Base-by-base conservation (phyloP, 106 monocot genomes). In the Apostasia shenzhenica region DNA sequence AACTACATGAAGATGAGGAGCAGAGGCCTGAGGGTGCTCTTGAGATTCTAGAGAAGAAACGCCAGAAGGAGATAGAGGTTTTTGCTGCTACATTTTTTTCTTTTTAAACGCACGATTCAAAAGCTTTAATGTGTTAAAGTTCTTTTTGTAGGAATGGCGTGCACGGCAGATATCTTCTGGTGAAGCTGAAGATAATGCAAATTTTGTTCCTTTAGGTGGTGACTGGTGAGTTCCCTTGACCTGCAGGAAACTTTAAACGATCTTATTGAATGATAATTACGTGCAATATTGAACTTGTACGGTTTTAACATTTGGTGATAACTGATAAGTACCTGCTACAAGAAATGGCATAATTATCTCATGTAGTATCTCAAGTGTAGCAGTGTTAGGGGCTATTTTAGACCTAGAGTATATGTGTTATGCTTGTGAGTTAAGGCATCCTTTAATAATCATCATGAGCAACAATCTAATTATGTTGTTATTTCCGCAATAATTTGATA, bases 111-210 rank as follows among this genome's bases (percentile, higher is more conserved):
- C 54, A 39, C 57, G 1, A 54, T 41, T 37, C 14, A 26, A 70
- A 12, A 56, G 42, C 8, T 68, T 59, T 48, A 8, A 2, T 74
- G 37, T 38, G 54, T 54, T 51, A 43, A 42, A 48, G 46, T 1
- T 62, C 3, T 58, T 57, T 43, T 59, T 79, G 26, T 65, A 99
- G 99, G 67, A 85, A 73, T 99, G 99, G 99, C 84, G 69, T 52
- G 64, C 84, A 66, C 80, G 69, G 6, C 99, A 99, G 69, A 83
- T 99, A 74, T 81, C 85, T 8, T 93, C 78, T 62, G 90, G 93
- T 45, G 99, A 93, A 80, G 90, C 93, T 59, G 85, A 81, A 73
- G 92, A 87, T 66, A 99, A 99, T 84, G 99, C 87, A 49, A 99
- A 99, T 78, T 99, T 99, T 77, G 61, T 85, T 69, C 99, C 99